phyloP scores from a whole-genome alignment of 2,329 filamentous ascomycete genomes.

The Colletotrichum ledebouriae region DNA sequence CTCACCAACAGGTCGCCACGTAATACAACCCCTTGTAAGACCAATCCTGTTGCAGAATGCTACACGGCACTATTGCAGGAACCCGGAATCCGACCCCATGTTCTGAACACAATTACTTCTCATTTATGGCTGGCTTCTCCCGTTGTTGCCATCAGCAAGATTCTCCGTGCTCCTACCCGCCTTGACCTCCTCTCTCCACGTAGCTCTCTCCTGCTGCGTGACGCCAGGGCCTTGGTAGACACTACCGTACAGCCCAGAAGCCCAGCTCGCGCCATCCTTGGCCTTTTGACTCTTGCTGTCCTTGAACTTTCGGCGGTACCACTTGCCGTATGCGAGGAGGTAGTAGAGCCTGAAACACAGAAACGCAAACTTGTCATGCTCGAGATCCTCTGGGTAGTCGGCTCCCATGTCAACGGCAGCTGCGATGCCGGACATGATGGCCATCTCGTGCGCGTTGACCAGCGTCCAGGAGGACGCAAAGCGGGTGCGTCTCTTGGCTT shows the following conservation, averaged over 20 bases:
- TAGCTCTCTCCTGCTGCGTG: conserved; percentile 62
- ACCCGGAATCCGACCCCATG: too few relatives aligned
- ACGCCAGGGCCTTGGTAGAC: conserved; percentile 72
- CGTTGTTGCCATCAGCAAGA: conserved; percentile 50
- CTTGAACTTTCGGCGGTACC: conserved; percentile 63
- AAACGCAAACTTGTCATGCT: conserved; percentile 72
- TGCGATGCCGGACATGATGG: conserved; percentile 76
- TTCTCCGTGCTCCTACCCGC: conserved; percentile 53
- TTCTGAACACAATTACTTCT: too few relatives aligned
- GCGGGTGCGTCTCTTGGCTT: conserved; percentile 70
- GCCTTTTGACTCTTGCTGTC: conserved; percentile 51
- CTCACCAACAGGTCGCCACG: too few relatives aligned
- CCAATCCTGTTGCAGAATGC: too few relatives aligned
- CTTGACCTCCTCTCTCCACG: conserved; percentile 60
- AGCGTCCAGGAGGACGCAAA: conserved; percentile 76
- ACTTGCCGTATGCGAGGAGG: conserved; percentile 70
- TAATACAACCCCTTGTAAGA: too few relatives aligned
- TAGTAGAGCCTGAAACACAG: conserved; percentile 73
- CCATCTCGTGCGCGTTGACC: conserved; percentile 76
- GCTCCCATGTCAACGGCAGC: conserved; percentile 78
- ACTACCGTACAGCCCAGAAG: conserved; percentile 69
- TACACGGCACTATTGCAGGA: too few relatives aligned
- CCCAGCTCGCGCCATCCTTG: conserved; percentile 67
- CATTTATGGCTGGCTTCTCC: conserved; percentile 50
- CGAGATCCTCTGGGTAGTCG: conserved; percentile 72